Evolutionary conservation across 225 moss, liverwort and hornwort genomes (phyloP).

Genomic region (Physcomitrellopsis africana): DNA sequence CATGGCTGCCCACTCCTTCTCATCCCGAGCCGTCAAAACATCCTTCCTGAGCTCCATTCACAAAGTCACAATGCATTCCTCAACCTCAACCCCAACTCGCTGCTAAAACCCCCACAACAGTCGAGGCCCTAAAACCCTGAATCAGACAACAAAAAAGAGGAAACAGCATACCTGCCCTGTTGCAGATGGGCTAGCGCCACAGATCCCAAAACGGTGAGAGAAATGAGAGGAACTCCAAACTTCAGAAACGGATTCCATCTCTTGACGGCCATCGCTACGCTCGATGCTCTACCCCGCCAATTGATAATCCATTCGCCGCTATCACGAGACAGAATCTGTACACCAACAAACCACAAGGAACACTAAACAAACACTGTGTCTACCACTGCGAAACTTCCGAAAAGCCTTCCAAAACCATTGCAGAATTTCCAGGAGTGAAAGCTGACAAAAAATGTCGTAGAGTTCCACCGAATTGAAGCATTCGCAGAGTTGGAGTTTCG

Average conservation of each 20-base stretch:
- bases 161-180: slow-evolving; percentile 65
- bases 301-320: neutral
- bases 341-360: too few species aligned
- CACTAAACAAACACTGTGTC: too few species aligned
- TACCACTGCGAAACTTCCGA: too few species aligned
- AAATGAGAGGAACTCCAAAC: slow-evolving; percentile 86
- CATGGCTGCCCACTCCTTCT: slow-evolving; percentile 87
- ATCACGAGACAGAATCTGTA: too few species aligned
- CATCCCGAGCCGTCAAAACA: slow-evolving; percentile 78
- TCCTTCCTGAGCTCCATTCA: slow-evolving; percentile 60
- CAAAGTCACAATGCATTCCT: neutral
- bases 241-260: slow-evolving; percentile 78
- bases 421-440: too few species aligned
- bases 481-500: too few species aligned
- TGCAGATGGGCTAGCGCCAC: slow-evolving; percentile 84
- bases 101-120: neutral
- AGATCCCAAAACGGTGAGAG: slow-evolving; percentile 80
- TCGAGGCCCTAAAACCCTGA: slow-evolving; percentile 15
- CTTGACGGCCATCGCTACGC: slow-evolving; percentile 40
- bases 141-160: neutral
- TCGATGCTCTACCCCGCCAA: slow-evolving; percentile 11
- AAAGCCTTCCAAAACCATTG: too few species aligned
- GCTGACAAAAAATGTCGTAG: too few species aligned
- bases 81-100: neutral
- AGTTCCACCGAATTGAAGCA: too few species aligned